Base-by-base conservation (phyloP, 2,329 filamentous ascomycete species). In the Trichophyton benhamiae region DNA sequence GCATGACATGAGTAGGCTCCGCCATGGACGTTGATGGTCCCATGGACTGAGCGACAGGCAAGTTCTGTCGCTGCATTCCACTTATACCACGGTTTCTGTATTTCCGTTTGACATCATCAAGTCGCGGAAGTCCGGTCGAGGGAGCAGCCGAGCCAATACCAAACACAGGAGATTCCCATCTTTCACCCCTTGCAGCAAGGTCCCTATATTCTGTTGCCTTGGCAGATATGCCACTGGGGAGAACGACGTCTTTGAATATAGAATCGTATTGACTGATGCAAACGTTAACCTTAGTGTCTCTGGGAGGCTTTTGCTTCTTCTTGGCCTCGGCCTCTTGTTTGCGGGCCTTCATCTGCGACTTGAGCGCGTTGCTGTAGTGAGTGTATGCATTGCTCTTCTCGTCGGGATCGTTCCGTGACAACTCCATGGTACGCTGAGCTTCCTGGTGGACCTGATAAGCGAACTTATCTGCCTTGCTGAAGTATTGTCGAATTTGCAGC, bases 131-230 rank as follows among this genome's bases (percentile, higher is more conserved):
- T 69, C 87, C 83, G 25, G 76, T 80, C 48, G 88, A 90, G 75
- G 87, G 85, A 61, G 82, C 79, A 9, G 91, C 91, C 49, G 78
- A 82, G 57, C 94, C 92, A 68, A 97, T 87, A 63, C 84, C 87
- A 79, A 99, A 99, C 69, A 99, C 85, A 8, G 92, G 90, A 64
- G 88, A 95, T 80, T 96, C 87, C 94, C 94, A 99, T 74, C 85
- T 87, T 61, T 96, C 88, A 59, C 94, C 94, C 83, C 94, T 90
- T 67, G 79, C 80, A 7, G 92, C 89, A 62, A 96, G 81, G 22
- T 96, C 85, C 77, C 85, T 89, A 82, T 95, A 97, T 75, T 96
- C 90, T 25, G 89, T 95, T 8, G 92, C 91, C 83, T 96, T 96
- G 78, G 84, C 86, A 67, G 88, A 94, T 72, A 96, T 92, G 61